Evolutionary conservation across 768 basidiomycete species (phyloP), one percentile per base, ranked within the genome.

Genomic region (Trametes cubensis): DNA sequence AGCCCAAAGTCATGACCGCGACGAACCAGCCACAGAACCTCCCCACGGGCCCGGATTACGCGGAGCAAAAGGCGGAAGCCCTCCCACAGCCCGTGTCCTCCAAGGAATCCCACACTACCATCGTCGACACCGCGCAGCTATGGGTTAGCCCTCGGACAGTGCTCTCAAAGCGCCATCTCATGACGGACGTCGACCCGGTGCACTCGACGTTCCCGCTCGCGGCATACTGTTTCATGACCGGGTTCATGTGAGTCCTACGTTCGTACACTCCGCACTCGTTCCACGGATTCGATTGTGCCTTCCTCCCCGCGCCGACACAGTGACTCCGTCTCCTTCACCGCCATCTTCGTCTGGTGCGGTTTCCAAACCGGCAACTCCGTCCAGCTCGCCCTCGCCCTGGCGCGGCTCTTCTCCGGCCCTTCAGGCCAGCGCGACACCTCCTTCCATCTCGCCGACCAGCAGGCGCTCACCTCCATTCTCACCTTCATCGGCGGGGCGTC

Each of bases 351-450:
- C 14, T 94, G 92, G 90, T 89, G 87, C 72, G 90, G 87, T 15
- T 93, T 92, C 74, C 91, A 93, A 73, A 92, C 90, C 0, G 90
- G 89, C 54, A 90, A 90, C 70, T 84, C 85, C 65, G 80, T 84
- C 11, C 75, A 95, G 86, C 79, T 95, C 15, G 82, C 89, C 1
- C 77, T 95, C 25, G 93, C 94, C 3, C 70, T 95, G 53, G 92
- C 90, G 0, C 85, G 94, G 10, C 84, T 92, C n/a, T 94, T 92
- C 73, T 79, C 82, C 71, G 68, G 68, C 39, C 74, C 81, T 25
- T 65, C 77, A 18, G 70, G 78, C n/a, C 73, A 76, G 53, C 78
- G 80, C 44, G 84, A 89, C 69, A 70, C 70, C 17, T 73, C 80
- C 0, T 94, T 95, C 77, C 92, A 92, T 73, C 82, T 82, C 58